Conservation (phyloP, 306 rosid species). For the Dalbergia oliveri region DNA sequence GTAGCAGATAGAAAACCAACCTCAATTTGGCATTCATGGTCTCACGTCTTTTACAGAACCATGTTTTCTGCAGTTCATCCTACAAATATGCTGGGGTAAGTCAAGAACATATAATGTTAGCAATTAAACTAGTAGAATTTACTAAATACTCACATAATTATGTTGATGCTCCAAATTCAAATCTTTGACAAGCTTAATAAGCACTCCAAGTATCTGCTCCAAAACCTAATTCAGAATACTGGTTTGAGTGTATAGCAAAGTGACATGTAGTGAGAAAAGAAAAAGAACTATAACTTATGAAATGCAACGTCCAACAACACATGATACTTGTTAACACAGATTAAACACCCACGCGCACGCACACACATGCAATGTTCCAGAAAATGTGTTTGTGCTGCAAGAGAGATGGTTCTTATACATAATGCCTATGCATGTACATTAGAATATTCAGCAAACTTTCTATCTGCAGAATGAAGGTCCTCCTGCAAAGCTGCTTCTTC, state of each 20-base stretch:
- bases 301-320: not conserved
- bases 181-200: conserved; percentile 86
- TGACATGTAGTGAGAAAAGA: conserved; percentile 1
- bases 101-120: conserved; percentile 22
- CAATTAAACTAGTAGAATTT: conserved; percentile 40
- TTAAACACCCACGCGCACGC: not conserved
- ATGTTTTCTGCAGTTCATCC: conserved; percentile 88
- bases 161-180: conserved; percentile 94
- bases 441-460: conserved; percentile 90
- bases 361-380: not conserved
- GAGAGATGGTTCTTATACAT: conserved; percentile 39
- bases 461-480: conserved; percentile 84
- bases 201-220: conserved; percentile 93
- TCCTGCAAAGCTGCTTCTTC: conserved; percentile 86
- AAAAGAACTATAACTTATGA: conserved; percentile 1
- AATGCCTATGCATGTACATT: conserved; percentile 58
- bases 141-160: conserved; percentile 66
- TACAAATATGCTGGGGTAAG: conserved; percentile 40
- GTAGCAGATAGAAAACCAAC: conserved; percentile 56
- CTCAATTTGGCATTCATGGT: conserved; percentile 91
- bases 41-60: conserved; percentile 94
- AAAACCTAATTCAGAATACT: conserved; percentile 66
- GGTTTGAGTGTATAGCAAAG: conserved; percentile 15
- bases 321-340: not conserved
- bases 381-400: conserved; percentile 13